Conservation (phyloP, 768 basidiomycete species). For the Tylopilus subfusipes region DNA sequence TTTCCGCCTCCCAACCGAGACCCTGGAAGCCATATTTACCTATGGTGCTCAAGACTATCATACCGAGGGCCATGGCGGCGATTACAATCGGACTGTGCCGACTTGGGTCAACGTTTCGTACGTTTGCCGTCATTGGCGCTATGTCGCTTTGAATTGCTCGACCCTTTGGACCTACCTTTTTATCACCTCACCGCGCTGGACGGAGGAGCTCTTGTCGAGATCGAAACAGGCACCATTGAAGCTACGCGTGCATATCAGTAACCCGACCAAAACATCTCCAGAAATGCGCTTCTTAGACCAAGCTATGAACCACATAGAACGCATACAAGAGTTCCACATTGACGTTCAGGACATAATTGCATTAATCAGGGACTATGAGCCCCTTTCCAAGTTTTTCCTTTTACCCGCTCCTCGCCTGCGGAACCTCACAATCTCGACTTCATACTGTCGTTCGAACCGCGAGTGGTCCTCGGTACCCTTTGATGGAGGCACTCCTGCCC, state of each 20-base stretch:
- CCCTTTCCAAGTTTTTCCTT: not conserved
- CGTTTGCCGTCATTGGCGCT: conserved; percentile 37
- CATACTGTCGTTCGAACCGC: not conserved
- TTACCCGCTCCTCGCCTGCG: not conserved
- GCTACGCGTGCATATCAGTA: not conserved
- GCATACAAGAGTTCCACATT: not conserved
- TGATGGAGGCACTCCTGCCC: not conserved
- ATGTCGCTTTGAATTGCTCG: conserved; percentile 38
- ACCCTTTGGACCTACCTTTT: conserved; percentile 38
- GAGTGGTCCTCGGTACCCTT: not conserved
- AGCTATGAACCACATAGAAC: not conserved
- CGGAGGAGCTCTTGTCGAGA: conserved; percentile 39
- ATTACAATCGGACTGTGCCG: not conserved
- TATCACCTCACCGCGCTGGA: conserved; percentile 33
- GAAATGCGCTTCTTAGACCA: not conserved
- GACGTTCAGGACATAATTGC: no score
- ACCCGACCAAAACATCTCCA: not conserved
- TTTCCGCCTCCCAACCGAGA: conserved; percentile 14
- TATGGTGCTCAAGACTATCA: not conserved
- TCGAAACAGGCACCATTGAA: conserved; percentile 37
- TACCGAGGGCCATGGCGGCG: not conserved
- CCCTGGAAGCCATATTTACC: conserved; percentile 13
- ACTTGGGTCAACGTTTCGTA: conserved; percentile 11
- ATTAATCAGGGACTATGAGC: not conserved
- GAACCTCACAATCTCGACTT: not conserved